These are phyloP conservation scores for Trypanosomatidae sp. DNA, from an alignment of 208 protist genomes.

Conservation along the genomic window DNA sequence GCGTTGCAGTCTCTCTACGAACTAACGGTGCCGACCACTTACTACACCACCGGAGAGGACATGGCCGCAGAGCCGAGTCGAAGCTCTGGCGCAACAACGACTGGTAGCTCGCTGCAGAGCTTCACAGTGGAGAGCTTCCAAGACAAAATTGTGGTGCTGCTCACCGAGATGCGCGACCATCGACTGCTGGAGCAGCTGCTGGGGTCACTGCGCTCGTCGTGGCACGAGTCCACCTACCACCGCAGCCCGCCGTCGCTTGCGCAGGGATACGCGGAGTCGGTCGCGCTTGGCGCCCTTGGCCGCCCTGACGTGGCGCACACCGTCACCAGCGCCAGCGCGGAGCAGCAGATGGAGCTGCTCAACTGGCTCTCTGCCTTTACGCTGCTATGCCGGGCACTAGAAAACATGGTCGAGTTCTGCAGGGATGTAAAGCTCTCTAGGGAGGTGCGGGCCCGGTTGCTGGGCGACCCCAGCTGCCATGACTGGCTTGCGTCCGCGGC, in stretches of 20 bases:
- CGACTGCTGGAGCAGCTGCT: conserved; percentile 56
- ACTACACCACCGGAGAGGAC: conserved; percentile 55
- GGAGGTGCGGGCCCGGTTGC: conserved; percentile 43
- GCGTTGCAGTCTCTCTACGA: conserved; percentile 81
- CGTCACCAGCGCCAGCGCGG: conserved; percentile 28
- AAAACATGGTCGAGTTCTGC: conserved; percentile 82
- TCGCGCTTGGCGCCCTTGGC: conserved; percentile 38
- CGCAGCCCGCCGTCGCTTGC: conserved; percentile 29
- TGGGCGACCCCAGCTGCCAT: conserved; percentile 35
- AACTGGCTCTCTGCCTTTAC: conserved; percentile 65
- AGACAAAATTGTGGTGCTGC: conserved; percentile 33
- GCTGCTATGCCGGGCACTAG: conserved; percentile 57
- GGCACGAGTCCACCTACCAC: conserved; percentile 31
- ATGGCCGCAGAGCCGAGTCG: not conserved
- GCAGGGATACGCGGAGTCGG: conserved; percentile 28
- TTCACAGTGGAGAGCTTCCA: conserved; percentile 72
- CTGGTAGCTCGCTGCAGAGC: conserved; percentile 54
- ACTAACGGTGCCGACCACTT: conserved; percentile 72
- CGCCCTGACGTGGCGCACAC: conserved; percentile 30
- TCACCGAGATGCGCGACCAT: conserved; percentile 36
- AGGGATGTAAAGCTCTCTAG: conserved; percentile 27
- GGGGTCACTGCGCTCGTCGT: conserved; percentile 45
- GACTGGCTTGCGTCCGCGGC: conserved; percentile 49
- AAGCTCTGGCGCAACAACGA: not conserved
- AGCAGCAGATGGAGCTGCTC: conserved; percentile 58